A percentile compares a stretch with the other conserved stretches of the same genome.
Evolutionary conservation across 192 early-diverging fungal species (phyloP).

Genomic region (Coemansia sp.): DNA sequence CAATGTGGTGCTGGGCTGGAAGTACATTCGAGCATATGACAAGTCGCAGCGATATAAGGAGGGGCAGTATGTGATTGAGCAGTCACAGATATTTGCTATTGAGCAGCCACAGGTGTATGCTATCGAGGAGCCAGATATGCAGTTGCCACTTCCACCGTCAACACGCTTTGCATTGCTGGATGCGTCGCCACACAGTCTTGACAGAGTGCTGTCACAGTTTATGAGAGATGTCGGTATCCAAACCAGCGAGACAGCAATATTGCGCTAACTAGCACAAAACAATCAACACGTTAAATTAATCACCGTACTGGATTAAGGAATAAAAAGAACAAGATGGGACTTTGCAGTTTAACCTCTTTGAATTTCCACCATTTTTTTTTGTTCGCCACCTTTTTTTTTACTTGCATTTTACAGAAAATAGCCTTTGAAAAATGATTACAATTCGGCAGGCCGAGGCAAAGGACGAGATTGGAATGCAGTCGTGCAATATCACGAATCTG

Average conservation of each 20-base stretch:
- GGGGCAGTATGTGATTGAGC: conserved; percentile 44
- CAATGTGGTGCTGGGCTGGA: conserved; percentile 36
- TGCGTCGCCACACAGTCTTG: conserved; percentile 9
- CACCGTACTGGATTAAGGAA: too few relatives aligned
- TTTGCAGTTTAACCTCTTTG: too few relatives aligned
- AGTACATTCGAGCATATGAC: conserved; percentile 38
- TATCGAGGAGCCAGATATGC: too few relatives aligned
- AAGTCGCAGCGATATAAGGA: conserved; percentile 47
- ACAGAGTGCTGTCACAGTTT: conserved; percentile 8
- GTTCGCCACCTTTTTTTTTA: not conserved
- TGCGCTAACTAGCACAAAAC: too few relatives aligned
- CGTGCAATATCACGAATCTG: conserved; percentile 95
- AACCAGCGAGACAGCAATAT: not conserved
- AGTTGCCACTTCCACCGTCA: too few relatives aligned
- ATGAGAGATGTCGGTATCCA: conserved; percentile 14
- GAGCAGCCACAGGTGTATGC: not conserved
- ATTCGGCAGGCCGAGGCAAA: conserved; percentile 38
- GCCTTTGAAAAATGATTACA: conserved; percentile 49
- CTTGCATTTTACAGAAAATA: not conserved
- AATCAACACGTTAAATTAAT: too few relatives aligned
- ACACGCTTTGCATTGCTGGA: not conserved
- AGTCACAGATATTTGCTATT: conserved; percentile 21
- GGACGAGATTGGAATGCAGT: conserved; percentile 81
- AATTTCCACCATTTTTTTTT: too few relatives aligned
- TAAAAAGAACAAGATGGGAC: too few relatives aligned